phyloP scores from a whole-genome alignment of 345 rosid species.

The Euphorbia peplus region DNA sequence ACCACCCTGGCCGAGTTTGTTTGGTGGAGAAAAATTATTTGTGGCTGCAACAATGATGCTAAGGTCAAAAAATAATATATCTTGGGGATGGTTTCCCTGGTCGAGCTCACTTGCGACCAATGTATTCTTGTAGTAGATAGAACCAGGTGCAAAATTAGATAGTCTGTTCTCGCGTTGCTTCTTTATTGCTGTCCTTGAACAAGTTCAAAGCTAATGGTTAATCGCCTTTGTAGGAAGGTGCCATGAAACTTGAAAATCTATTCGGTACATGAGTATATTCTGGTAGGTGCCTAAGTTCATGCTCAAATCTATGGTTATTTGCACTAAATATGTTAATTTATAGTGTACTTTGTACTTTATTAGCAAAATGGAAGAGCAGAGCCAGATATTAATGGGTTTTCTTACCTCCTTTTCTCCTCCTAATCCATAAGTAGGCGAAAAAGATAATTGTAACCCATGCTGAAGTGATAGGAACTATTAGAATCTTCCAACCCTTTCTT shows the following conservation, averaged over 20 bases:
- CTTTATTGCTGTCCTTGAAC: neutral
- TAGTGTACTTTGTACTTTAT: neutral
- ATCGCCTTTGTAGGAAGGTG: neutral
- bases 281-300: neutral
- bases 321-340: neutral
- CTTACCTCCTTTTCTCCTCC: constrained; percentile 12
- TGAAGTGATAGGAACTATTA: neutral
- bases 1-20: constrained; percentile 40
- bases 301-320: neutral
- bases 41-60: constrained; percentile 28
- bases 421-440: neutral
- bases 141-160: neutral
- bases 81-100: neutral
- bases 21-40: constrained; percentile 27
- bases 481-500: neutral
- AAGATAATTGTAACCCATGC: neutral
- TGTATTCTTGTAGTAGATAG: neutral
- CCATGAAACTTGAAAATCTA: neutral
- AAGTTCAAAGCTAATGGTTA: constrained; percentile 1
- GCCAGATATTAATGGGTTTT: neutral
- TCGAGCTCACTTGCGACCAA: neutral
- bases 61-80: constrained; percentile 11
- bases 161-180: neutral
- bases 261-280: too few relatives aligned
- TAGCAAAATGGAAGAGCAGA: neutral